Evolutionary conservation across 768 basidiomycete genomes (phyloP).

Genomic region (Trametes meyenii): DNA sequence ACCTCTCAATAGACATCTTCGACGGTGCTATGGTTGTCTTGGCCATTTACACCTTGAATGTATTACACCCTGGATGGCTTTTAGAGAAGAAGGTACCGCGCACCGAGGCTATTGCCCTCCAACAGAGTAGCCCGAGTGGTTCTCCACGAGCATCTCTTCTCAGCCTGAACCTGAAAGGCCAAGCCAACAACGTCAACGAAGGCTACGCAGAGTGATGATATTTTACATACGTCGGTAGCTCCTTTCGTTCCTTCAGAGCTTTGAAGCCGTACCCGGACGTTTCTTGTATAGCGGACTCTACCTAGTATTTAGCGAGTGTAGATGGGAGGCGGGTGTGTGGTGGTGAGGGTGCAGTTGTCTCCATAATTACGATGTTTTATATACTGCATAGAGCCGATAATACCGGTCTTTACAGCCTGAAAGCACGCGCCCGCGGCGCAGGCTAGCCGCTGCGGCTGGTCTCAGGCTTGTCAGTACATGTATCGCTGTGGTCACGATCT

Average conservation of each 20-base stretch:
- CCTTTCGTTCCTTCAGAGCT: not conserved
- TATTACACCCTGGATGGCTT: slow-evolving; percentile 47
- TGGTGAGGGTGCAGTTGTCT: not conserved
- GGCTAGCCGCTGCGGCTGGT: not conserved
- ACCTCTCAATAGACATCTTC: slow-evolving; percentile 41
- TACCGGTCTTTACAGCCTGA: not conserved
- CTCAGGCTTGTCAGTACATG: not conserved
- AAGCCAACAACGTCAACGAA: not conserved
- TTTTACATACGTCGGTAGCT: not conserved
- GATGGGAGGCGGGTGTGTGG: too few species aligned
- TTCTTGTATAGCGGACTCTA: too few species aligned
- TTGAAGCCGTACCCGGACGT: too few species aligned
- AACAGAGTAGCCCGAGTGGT: not conserved
- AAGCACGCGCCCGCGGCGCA: not conserved
- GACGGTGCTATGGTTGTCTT: slow-evolving; percentile 52
- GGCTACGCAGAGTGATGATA: not conserved
- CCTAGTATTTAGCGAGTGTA: too few species aligned
- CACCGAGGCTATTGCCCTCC: not conserved
- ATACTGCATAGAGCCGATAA: not conserved
- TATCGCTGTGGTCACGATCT: not conserved
- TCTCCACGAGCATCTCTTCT: slow-evolving; percentile 1
- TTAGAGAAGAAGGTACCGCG: slow-evolving; percentile 14
- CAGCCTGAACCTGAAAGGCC: not conserved
- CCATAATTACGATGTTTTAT: not conserved
- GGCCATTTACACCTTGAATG: slow-evolving; percentile 46